Conservation (phyloP, 2,329 filamentous ascomycete genomes). For the Talaromyces islandicus region DNA sequence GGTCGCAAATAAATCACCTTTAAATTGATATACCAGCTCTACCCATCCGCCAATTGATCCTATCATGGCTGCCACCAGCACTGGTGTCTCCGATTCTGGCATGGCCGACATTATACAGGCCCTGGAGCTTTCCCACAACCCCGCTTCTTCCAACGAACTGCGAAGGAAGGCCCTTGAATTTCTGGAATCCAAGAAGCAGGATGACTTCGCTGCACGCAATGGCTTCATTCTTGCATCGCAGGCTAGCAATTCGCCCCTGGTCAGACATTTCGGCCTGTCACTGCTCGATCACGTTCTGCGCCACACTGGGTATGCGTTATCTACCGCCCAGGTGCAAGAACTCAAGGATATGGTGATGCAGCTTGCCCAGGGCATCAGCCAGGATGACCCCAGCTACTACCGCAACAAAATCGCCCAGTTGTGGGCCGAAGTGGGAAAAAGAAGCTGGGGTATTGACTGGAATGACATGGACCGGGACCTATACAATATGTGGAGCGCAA, state of each 20-base stretch:
- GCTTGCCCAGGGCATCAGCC: slow-evolving; percentile 65
- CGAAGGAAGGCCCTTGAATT: slow-evolving; percentile 78
- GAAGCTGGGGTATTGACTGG: slow-evolving; percentile 90
- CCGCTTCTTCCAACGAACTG: slow-evolving; percentile 71
- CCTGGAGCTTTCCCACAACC: slow-evolving; percentile 79
- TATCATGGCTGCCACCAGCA: slow-evolving; percentile 27
- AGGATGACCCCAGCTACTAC: slow-evolving; percentile 72
- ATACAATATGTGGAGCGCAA: slow-evolving; percentile 67
- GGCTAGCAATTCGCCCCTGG: slow-evolving; percentile 66
- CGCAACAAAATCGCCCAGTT: slow-evolving; percentile 91
- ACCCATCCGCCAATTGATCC: not conserved
- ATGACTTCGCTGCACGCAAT: slow-evolving; percentile 72
- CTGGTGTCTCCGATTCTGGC: slow-evolving; percentile 30
- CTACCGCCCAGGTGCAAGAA: slow-evolving; percentile 58
- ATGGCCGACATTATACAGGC: slow-evolving; percentile 65
- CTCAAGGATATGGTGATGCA: slow-evolving; percentile 72
- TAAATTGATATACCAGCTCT: not conserved
- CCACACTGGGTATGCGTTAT: slow-evolving; percentile 74
- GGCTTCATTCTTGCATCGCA: slow-evolving; percentile 79
- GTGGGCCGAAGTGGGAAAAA: slow-evolving; percentile 92
- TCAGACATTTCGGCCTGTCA: slow-evolving; percentile 90
- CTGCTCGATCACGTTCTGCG: slow-evolving; percentile 85
- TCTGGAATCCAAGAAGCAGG: slow-evolving; percentile 77
- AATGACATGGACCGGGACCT: slow-evolving; percentile 86
- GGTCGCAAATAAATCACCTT: not conserved